These are phyloP conservation scores for Aspergillus fructus DNA, from an alignment of 2,329 filamentous ascomycete species.

Conservation along the genomic window DNA sequence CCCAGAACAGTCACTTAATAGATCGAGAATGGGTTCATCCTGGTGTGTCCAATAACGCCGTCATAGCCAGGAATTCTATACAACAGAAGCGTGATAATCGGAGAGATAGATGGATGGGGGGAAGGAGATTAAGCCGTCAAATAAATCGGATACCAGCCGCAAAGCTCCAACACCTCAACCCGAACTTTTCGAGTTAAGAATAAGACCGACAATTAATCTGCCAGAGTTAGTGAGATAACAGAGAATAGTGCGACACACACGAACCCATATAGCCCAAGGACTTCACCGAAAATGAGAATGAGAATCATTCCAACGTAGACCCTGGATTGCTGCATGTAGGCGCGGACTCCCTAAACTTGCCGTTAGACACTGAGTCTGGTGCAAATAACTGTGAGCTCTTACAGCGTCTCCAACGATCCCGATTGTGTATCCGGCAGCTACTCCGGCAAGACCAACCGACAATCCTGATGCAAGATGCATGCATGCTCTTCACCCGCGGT, in stretches of 20 bases:
- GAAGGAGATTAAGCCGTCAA: constrained; percentile 9
- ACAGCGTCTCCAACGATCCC: constrained; percentile 91
- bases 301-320: constrained; percentile 99
- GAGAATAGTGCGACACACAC: constrained; percentile 27
- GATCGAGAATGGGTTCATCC: not conserved
- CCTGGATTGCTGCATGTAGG: constrained; percentile 93
- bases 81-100: constrained; percentile 2
- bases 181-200: constrained; percentile 79
- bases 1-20: not conserved
- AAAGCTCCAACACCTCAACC: constrained; percentile 10
- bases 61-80: constrained; percentile 8
- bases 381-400: constrained; percentile 20
- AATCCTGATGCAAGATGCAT: constrained; percentile 91
- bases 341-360: constrained; percentile 66
- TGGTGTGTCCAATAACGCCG: not conserved
- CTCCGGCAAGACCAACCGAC: constrained; percentile 85
- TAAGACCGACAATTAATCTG: constrained; percentile 87
- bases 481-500: constrained; percentile 63
- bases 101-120: not conserved
- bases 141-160: constrained; percentile 8
- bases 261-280: constrained; percentile 93
- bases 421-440: constrained; percentile 95
- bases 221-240: constrained; percentile 19
- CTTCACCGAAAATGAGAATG: constrained; percentile 97
- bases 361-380: constrained; percentile 21